phyloP scores from a whole-genome alignment of 441 rosid species.

The Jatropha multifida region DNA sequence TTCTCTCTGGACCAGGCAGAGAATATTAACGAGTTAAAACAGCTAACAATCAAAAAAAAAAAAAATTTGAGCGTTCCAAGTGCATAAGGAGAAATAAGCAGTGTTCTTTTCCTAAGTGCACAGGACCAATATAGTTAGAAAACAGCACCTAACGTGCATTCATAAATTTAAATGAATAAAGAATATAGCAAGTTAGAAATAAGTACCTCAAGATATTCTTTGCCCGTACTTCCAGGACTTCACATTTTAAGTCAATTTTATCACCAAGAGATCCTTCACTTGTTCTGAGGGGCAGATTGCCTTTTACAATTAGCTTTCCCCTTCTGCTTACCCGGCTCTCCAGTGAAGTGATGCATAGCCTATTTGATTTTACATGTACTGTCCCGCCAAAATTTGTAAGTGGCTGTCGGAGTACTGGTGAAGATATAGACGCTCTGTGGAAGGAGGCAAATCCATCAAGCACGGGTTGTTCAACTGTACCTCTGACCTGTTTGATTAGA shows the following conservation, averaged over 20 bases:
- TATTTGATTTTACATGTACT: conserved; percentile 88
- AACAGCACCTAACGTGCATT: neutral
- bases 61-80: neutral
- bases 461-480: conserved; percentile 96
- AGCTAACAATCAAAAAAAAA: conserved; percentile 7
- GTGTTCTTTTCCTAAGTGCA: neutral
- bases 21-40: conserved; percentile 11
- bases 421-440: conserved; percentile 86
- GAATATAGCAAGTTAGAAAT: conserved; percentile 14
- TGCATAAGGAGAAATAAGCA: neutral
- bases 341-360: conserved; percentile 72
- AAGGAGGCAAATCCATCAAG: conserved; percentile 96
- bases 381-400: conserved; percentile 95
- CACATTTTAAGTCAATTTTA: conserved; percentile 95
- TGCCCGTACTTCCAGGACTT: conserved; percentile 92
- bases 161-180: neutral
- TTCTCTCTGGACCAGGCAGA: conserved; percentile 15
- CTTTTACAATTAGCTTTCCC: conserved; percentile 86
- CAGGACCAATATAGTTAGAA: neutral
- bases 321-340: conserved; percentile 95
- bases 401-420: conserved; percentile 87
- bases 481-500: conserved; percentile 73
- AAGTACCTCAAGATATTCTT: conserved; percentile 83
- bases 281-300: conserved; percentile 86
- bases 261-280: conserved; percentile 76